Percentiles rank a stretch among this genome's conserved stretches.
phyloP scores from a whole-genome alignment of 2,329 filamentous ascomycete species.

The Colletotrichum camelliae region DNA sequence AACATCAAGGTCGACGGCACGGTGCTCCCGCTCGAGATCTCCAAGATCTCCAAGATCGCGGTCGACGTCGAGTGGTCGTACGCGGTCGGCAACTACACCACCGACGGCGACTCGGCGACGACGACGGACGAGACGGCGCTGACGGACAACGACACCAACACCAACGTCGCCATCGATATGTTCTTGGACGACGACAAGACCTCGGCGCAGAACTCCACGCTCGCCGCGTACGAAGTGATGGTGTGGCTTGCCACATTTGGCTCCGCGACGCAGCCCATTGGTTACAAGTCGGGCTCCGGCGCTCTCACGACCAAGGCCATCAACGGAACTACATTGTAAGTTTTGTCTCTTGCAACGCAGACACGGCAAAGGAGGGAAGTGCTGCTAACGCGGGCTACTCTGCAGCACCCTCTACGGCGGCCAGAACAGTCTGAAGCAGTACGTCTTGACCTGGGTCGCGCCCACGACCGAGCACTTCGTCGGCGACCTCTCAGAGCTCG shows the following conservation, averaged over 20 bases:
- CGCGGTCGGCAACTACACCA: slow-evolving; percentile 46
- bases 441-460: slow-evolving; percentile 57
- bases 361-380: no score
- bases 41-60: slow-evolving; percentile 41
- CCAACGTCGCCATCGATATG: slow-evolving; percentile 65
- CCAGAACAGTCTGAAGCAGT: slow-evolving; percentile 44
- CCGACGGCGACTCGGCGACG: slow-evolving; percentile 21
- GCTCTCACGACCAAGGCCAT: slow-evolving; percentile 39
- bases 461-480: slow-evolving; percentile 43
- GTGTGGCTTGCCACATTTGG: slow-evolving; percentile 59
- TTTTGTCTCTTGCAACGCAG: no score
- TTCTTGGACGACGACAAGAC: slow-evolving; percentile 54
- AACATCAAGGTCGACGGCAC: slow-evolving; percentile 54
- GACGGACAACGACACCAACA: slow-evolving; percentile 42
- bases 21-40: slow-evolving; percentile 47
- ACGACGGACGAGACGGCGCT: slow-evolving; percentile 40
- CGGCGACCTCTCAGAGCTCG: slow-evolving; percentile 51
- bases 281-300: slow-evolving; percentile 33
- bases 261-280: slow-evolving; percentile 51
- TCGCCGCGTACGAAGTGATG: slow-evolving; percentile 60
- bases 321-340: slow-evolving; percentile 48
- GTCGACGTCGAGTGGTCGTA: slow-evolving; percentile 57
- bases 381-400: no score
- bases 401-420: slow-evolving; percentile 47
- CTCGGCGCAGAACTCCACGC: slow-evolving; percentile 42